Percentiles rank a stretch among this genome's conserved stretches.
These are phyloP conservation scores for Corinectria fuckeliana DNA, from an alignment of 2,329 filamentous ascomycete species.

Conservation along the genomic window DNA sequence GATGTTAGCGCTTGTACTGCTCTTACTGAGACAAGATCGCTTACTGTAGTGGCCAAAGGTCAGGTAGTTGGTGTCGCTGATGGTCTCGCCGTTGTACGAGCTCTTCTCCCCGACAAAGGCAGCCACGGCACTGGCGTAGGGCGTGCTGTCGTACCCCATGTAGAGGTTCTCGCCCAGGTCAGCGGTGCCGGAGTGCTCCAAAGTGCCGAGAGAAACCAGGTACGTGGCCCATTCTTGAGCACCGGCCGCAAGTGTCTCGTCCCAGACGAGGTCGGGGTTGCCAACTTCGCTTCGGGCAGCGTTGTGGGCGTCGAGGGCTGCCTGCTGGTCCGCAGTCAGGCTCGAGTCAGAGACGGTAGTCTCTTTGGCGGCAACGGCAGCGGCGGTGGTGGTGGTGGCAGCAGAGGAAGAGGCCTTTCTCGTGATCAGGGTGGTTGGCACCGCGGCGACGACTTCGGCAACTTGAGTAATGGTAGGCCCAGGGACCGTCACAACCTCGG, in stretches of 20 bases:
- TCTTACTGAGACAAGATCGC: not conserved
- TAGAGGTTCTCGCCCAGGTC: conserved; percentile 37
- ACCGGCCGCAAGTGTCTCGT: conserved; percentile 28
- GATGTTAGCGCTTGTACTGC: not conserved
- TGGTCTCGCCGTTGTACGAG: conserved; percentile 30
- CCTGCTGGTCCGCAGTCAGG: conserved; percentile 31
- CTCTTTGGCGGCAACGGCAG: conserved; percentile 6
- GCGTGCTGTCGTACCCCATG: conserved; percentile 23
- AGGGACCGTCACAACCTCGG: conserved; percentile 21
- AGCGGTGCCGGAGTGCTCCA: conserved; percentile 25
- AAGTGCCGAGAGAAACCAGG: conserved; percentile 27
- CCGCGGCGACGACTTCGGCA: not conserved
- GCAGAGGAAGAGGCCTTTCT: conserved; percentile 13
- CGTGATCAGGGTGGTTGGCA: conserved; percentile 8
- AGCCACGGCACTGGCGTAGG: conserved; percentile 27
- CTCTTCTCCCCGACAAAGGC: conserved; percentile 35
- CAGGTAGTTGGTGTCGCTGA: conserved; percentile 29
- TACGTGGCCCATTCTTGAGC: conserved; percentile 35
- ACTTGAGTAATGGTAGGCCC: not conserved
- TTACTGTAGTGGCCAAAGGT: conserved; percentile 36
- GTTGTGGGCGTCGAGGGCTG: conserved; percentile 36
- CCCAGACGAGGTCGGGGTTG: conserved; percentile 28
- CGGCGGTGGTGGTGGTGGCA: not conserved
- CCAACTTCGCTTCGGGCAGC: conserved; percentile 32
- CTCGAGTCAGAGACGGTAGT: not conserved